Percentiles rank a stretch among this genome's conserved stretches.
Evolutionary conservation across 2,329 filamentous ascomycete species (phyloP).

Genomic region (Diplocarpon rosae): DNA sequence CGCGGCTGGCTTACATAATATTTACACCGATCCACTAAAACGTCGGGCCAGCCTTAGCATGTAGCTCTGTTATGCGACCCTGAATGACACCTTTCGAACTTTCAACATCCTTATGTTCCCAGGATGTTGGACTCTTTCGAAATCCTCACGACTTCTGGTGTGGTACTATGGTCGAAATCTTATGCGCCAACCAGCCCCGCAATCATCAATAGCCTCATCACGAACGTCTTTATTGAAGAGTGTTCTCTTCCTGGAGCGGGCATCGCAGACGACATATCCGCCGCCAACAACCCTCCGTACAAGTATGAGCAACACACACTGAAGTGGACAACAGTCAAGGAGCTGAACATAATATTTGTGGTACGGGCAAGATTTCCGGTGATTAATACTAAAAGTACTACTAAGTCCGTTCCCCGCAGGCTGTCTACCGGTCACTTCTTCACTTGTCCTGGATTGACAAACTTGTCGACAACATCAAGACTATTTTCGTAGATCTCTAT

Average conservation of each 20-base stretch:
- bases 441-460: conserved; percentile 97
- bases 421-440: conserved; percentile 90
- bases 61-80: too few relatives aligned
- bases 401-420: conserved; percentile 38
- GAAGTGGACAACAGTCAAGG: conserved; percentile 88
- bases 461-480: conserved; percentile 87
- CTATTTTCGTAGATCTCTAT: conserved; percentile 84
- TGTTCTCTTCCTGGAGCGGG: conserved; percentile 50
- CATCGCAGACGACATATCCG: conserved; percentile 48
- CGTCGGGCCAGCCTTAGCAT: not conserved
- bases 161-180: conserved; percentile 90
- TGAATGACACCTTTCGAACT: not conserved
- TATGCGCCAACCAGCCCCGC: conserved; percentile 71
- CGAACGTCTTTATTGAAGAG: conserved; percentile 96
- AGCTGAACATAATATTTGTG: conserved; percentile 90
- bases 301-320: conserved; percentile 88
- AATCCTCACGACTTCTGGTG: conserved; percentile 88
- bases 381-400: not conserved
- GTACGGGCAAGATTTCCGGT: conserved; percentile 37
- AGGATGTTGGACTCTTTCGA: conserved; percentile 92
- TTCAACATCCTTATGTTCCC: conserved; percentile 1
- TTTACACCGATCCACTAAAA: conserved; percentile 2
- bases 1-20: conserved; percentile 1
- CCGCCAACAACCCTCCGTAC: conserved; percentile 61
- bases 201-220: conserved; percentile 88